Evolutionary conservation across 306 rosid genomes (phyloP), one percentile per base, ranked within the genome.

Genomic region (Hylodesmum podocarpum): DNA sequence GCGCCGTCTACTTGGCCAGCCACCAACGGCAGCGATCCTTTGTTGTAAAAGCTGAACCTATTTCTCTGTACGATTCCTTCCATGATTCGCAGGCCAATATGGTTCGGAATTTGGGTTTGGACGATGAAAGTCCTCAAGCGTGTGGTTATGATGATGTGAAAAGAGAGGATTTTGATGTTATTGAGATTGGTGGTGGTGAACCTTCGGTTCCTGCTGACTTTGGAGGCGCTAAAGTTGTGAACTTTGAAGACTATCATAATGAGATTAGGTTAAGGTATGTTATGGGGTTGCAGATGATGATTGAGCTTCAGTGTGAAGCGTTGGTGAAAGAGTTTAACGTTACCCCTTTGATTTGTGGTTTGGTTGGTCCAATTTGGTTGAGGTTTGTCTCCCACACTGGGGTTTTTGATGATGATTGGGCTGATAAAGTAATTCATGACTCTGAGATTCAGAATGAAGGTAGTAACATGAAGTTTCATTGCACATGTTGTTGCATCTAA

Each of bases 221-320:
- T 19, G 96, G 87, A 63, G 72, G 58, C 54, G 59, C 55, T 2
- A 58, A 55, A 13, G 69, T 34, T 53, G 59, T 78, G 9, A 83
- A 72, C 49, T 59, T 41, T 58, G 96, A 88, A 18, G 91, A 88
- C 47, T 91, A 86, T 54, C 84, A 79, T 43, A 86, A 79, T 1
- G 88, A 89, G 80, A 81, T 85, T 44, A 89, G 96, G 85, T 63
- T 87, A 34, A 83, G 93, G 74, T 94, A 94, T 53, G 87, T 91
- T 27, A 66, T 89, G 86, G 94, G 97, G 19, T 54, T 91, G 85
- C 96, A 91, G 84, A 33, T 91, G 66, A 90, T 94, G 91, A 70
- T 94, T 66, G 85, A 91, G 85, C 82, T 87, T 82, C 98, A 91
- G 19, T 91, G 97, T 5, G 96, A 91, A 79, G 91, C 85, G 15